Percentiles rank a stretch among this genome's conserved stretches.
These are phyloP conservation scores for Capronia americana DNA, from an alignment of 2,329 filamentous ascomycete genomes.

Conservation along the genomic window DNA sequence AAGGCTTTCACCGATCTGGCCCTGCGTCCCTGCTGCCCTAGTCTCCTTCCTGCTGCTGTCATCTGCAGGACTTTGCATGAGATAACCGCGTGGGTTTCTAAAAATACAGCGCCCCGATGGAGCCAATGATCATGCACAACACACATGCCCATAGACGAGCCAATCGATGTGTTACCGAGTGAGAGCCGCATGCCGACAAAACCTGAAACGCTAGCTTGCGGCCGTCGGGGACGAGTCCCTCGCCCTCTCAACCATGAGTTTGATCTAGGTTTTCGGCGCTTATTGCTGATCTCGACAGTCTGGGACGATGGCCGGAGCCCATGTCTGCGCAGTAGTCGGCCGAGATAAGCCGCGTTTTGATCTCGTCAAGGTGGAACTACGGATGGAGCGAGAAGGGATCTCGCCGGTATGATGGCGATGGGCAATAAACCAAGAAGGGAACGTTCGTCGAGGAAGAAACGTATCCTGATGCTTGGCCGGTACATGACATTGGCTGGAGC, in stretches of 20 bases:
- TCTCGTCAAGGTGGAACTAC: not conserved
- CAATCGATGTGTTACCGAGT: not conserved
- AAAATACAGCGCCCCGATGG: conserved; percentile 1
- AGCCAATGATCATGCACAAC: not conserved
- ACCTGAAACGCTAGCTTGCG: conserved; percentile 18
- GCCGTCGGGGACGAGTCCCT: not conserved
- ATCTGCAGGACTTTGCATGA: conserved; percentile 14
- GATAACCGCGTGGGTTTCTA: conserved; percentile 17
- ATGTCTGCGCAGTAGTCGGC: not conserved
- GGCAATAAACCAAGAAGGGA: not conserved
- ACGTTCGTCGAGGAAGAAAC: not conserved
- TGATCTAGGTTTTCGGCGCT: conserved; percentile 16
- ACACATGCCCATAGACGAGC: not conserved
- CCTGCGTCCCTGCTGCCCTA: not conserved
- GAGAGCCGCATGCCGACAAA: conserved; percentile 9
- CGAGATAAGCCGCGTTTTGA: not conserved
- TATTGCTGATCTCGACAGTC: conserved; percentile 13
- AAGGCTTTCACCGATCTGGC: not conserved
- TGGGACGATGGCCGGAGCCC: not conserved
- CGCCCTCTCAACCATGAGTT: not conserved
- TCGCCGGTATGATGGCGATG: not conserved
- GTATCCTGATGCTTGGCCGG: not conserved
- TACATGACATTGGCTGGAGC: not conserved
- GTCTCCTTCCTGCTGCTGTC: not conserved
- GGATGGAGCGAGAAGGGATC: not conserved